Evolutionary conservation across 2,329 filamentous ascomycete genomes (phyloP).

Genomic region (Trichophyton schoenleinii): DNA sequence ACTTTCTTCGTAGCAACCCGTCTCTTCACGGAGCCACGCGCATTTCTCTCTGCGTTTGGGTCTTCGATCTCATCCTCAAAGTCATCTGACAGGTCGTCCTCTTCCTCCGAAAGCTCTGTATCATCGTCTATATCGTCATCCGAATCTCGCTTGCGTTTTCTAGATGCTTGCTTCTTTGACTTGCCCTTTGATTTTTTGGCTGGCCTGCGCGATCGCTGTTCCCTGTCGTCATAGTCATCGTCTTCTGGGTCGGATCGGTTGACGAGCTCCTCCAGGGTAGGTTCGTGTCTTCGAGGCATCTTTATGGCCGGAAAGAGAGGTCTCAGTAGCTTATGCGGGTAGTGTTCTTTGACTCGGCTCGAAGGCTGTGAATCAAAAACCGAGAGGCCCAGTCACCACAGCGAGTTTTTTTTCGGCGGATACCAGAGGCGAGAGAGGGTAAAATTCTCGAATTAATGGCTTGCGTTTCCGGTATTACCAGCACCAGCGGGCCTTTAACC

Average conservation of each 20-base stretch:
- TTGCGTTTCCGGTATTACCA: neutral
- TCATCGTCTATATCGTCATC: conserved; percentile 30
- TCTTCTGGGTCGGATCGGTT: conserved; percentile 20
- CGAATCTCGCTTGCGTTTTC: conserved; percentile 34
- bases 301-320: neutral
- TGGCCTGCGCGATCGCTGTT: conserved; percentile 19
- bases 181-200: conserved; percentile 20
- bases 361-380: neutral
- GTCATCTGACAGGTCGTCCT: conserved; percentile 21
- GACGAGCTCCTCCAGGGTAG: neutral
- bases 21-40: conserved; percentile 45
- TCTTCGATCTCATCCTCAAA: conserved; percentile 32
- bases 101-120: conserved; percentile 15
- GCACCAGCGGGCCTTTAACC: neutral
- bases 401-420: neutral
- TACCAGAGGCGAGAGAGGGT: neutral
- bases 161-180: conserved; percentile 19
- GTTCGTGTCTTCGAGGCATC: neutral
- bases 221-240: conserved; percentile 32
- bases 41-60: conserved; percentile 36
- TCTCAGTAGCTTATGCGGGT: neutral
- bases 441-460: neutral
- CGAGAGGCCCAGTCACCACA: neutral
- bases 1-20: conserved; percentile 43
- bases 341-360: neutral